Evolutionary conservation across 108 stramenopile species (phyloP).

Genomic region (Nitzschia sp.): DNA sequence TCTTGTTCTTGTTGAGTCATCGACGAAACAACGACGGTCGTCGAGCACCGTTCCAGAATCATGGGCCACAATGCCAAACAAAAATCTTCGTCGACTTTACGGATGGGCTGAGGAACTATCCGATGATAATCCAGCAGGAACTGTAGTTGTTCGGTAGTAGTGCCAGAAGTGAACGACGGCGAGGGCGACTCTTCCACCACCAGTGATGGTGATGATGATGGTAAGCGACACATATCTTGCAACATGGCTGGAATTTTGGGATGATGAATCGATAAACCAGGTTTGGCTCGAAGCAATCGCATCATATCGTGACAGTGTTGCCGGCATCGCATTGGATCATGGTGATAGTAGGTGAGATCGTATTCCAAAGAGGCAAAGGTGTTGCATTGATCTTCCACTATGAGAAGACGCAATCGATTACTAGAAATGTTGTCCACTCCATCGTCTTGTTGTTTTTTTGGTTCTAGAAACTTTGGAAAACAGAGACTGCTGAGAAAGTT

Average conservation of each 20-base stretch:
- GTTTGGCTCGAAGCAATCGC: not conserved
- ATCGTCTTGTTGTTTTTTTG: not conserved
- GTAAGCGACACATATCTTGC: not conserved
- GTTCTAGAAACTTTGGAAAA: not conserved
- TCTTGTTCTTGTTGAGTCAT: not conserved
- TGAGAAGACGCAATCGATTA: not conserved
- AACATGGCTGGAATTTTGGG: not conserved
- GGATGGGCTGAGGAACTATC: not conserved
- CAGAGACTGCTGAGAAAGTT: not conserved
- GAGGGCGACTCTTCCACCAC: too few species aligned
- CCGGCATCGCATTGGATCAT: not conserved
- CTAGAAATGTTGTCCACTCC: not conserved
- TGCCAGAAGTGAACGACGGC: too few species aligned
- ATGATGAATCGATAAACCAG: not conserved
- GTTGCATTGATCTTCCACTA: not conserved
- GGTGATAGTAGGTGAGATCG: not conserved
- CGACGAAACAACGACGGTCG: not conserved
- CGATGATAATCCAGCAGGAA: not conserved
- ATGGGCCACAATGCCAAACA: not conserved
- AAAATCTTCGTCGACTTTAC: not conserved
- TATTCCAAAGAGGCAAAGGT: not conserved
- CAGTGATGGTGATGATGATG: too few species aligned
- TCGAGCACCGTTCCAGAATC: not conserved
- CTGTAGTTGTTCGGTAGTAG: not conserved
- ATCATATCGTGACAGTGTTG: not conserved